Evolutionary conservation across 176 grass and related monocot species (phyloP), one percentile per base, ranked within the genome.

Genomic region (Triticum urartu): DNA sequence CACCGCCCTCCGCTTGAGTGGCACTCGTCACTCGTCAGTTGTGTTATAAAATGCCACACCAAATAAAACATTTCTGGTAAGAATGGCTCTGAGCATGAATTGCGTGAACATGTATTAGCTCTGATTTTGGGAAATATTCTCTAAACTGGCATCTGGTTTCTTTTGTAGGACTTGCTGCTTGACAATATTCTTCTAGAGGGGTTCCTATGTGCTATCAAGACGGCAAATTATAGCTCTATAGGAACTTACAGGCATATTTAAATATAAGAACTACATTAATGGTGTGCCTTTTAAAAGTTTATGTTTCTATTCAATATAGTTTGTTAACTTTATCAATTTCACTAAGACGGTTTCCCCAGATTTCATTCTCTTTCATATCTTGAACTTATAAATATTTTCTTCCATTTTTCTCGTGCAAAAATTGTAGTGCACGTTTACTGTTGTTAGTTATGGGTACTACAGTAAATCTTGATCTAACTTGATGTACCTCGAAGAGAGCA

Each of bases 1-100:
- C 0, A 88, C 86, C 0, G 79, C 93, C 0, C 81, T 98, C 17
- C 90, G 90, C 3, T 78, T 94, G 50, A 54, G 50, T 54, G 50
- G 15, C 28, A 30, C 28, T 30, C 28, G 28, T 30, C 50, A 54
- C 50, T 18, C 50, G 2, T 54, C 50, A 54, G 50, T 18, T 54
- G 50, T 54, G 50, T 18, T 0, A 50, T 50, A 50, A 15, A 50
- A 50, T 50, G 47, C 47, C 47, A 1, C 47, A 0, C 47, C 1
- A 50, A 1, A 50, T 15, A 50, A 15, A 50, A 50, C 12, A 50
- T 50, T 50, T 50, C 1, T 50, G 0, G 1, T 18, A 54, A 54
- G 50, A 54, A 18, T 54, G 17, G 45, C 45, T 48, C 12, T 47
- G 43, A 47, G 28, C 28, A 30, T 30, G 28, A 30, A 30, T 30